Percentiles rank a stretch among this genome's conserved stretches.
Evolutionary conservation across 352 stramenopile genomes (phyloP).

Genomic region (Globisporangium cederbergense): DNA sequence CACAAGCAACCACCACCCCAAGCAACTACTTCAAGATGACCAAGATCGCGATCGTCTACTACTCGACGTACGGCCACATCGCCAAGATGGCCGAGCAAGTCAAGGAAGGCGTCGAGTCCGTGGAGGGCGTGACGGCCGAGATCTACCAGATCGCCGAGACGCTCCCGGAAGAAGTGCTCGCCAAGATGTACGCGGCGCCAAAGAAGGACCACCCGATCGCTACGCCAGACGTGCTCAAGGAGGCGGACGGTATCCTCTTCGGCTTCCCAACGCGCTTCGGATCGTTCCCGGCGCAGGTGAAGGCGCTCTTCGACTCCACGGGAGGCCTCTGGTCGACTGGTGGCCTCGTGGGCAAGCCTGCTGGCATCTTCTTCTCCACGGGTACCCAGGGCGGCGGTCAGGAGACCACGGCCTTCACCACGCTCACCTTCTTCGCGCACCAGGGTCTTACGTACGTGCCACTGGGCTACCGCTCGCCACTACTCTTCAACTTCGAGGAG

Average conservation of each 20-base stretch:
- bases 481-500: conserved; percentile 44
- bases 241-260: conserved; percentile 82
- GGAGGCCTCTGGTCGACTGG: conserved; percentile 65
- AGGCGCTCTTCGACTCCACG: conserved; percentile 70
- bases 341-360: conserved; percentile 65
- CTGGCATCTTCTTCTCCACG: conserved; percentile 64
- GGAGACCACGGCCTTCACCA: conserved; percentile 73
- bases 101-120: conserved; percentile 63
- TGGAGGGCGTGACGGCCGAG: conserved; percentile 37
- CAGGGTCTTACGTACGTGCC: conserved; percentile 83
- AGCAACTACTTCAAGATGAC: conserved; percentile 25
- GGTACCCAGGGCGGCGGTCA: conserved; percentile 67
- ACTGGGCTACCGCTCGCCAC: conserved; percentile 36
- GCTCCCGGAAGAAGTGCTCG: conserved; percentile 62
- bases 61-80: conserved; percentile 87
- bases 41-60: conserved; percentile 84
- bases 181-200: conserved; percentile 60
- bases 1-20: not conserved
- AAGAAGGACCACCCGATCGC: conserved; percentile 62
- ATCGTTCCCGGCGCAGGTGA: conserved; percentile 66
- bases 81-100: conserved; percentile 67
- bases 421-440: conserved; percentile 66
- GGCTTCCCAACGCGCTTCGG: conserved; percentile 86
- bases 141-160: conserved; percentile 77
- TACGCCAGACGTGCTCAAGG: conserved; percentile 42